Evolutionary conservation across 192 early-diverging fungal species (phyloP).

Genomic region (Gamsiella multidivaricata): DNA sequence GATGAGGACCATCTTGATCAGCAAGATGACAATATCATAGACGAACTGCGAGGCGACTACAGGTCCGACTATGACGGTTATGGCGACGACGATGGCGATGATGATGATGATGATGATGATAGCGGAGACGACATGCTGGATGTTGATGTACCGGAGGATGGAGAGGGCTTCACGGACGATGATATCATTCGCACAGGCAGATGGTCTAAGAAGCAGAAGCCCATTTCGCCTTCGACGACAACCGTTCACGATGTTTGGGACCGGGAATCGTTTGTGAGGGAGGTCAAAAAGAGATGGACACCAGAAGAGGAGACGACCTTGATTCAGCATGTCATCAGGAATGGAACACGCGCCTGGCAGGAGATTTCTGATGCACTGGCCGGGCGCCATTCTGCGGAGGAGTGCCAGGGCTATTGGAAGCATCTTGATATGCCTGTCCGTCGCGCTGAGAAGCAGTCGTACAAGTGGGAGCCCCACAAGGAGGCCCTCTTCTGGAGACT

Average conservation of each 20-base stretch:
- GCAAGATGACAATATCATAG: conserved; percentile 8
- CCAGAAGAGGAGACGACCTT: conserved; percentile 23
- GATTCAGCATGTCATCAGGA: conserved; percentile 41
- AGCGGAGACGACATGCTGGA: conserved; percentile 16
- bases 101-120: background rate
- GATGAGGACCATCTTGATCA: background rate
- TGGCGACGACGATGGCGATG: background rate
- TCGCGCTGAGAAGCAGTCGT: background rate
- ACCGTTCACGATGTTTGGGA: conserved; percentile 13
- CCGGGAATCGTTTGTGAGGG: background rate
- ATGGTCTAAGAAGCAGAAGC: background rate
- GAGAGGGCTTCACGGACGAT: conserved; percentile 6
- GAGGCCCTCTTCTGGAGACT: conserved; percentile 35
- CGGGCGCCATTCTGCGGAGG: conserved; percentile 24
- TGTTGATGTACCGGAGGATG: background rate
- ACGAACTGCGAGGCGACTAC: conserved; percentile 3
- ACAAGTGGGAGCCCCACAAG: conserved; percentile 14
- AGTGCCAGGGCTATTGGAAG: conserved; percentile 44
- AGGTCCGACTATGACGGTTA: background rate
- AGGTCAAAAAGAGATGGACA: conserved; percentile 18
- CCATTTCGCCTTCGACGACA: background rate
- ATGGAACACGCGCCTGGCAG: conserved; percentile 29
- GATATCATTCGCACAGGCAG: background rate
- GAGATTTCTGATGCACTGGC: conserved; percentile 19
- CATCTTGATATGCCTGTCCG: conserved; percentile 43